Conservation (phyloP, 2,329 filamentous ascomycete species). For the Fusarium secorum region DNA sequence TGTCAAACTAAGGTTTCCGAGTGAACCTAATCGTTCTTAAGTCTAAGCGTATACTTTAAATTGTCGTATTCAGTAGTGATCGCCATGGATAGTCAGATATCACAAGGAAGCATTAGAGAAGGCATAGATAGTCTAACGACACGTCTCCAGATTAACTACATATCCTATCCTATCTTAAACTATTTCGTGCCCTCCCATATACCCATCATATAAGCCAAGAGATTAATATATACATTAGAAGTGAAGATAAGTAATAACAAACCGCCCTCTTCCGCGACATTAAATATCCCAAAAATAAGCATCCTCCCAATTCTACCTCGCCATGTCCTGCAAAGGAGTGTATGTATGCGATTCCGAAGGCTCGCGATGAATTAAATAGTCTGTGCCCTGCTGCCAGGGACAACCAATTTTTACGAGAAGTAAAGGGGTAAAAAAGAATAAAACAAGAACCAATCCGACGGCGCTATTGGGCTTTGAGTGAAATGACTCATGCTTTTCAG, state of each 20-base stretch:
- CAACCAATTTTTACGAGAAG: constrained; percentile 18
- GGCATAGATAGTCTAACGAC: background rate
- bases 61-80: background rate
- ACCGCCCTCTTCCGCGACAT: constrained; percentile 15
- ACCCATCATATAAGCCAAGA: background rate
- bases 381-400: constrained; percentile 6
- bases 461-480: background rate
- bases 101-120: background rate
- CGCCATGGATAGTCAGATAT: background rate
- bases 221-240: constrained; percentile 32
- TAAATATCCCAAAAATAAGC: constrained; percentile 7
- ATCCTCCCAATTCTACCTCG: constrained; percentile 13
- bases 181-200: background rate
- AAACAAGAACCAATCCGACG: constrained; percentile 14
- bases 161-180: constrained; percentile 19
- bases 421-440: constrained; percentile 14
- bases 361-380: constrained; percentile 25
- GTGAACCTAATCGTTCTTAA: background rate
- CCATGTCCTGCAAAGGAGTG: constrained; percentile 19
- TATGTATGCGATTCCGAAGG: constrained; percentile 9
- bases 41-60: background rate
- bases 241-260: constrained; percentile 9
- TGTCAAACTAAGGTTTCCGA: background rate
- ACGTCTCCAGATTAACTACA: constrained; percentile 32
- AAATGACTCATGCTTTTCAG: constrained; percentile 30